These are phyloP conservation scores for Vaccinium darrowii DNA, from an alignment of 148 eudicot species.

Conservation along the genomic window DNA sequence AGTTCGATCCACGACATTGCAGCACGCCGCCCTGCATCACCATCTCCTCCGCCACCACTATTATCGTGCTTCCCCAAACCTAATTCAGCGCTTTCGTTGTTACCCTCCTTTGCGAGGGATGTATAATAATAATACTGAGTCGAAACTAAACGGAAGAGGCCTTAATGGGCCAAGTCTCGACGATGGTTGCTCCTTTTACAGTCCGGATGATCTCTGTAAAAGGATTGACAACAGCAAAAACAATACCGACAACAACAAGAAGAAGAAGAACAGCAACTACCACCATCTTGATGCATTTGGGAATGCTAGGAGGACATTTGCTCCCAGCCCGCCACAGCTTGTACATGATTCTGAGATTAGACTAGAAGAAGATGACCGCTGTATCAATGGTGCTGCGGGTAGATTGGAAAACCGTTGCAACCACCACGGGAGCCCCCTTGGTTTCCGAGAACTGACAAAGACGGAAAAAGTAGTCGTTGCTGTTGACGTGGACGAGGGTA, in stretches of 20 bases:
- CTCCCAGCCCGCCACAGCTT: constrained; percentile 23
- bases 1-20: constrained; percentile 1
- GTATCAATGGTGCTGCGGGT: background rate
- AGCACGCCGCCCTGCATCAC: constrained; percentile 4
- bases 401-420: constrained; percentile 15
- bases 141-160: constrained; percentile 6
- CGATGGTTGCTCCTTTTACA: constrained; percentile 26
- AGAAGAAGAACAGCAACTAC: background rate
- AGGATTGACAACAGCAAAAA: constrained; percentile 2
- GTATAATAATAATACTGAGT: background rate
- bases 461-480: constrained; percentile 61
- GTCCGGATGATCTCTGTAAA: constrained; percentile 12
- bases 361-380: background rate
- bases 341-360: constrained; percentile 8
- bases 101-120: background rate
- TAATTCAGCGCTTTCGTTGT: background rate
- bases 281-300: constrained; percentile 28
- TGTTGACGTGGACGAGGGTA: constrained; percentile 95
- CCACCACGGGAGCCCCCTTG: constrained; percentile 20
- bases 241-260: background rate
- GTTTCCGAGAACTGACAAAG: constrained; percentile 28
- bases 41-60: constrained; percentile 2
- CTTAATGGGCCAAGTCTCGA: constrained; percentile 26
- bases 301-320: constrained; percentile 27
- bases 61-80: background rate